Conservation (phyloP, 352 stramenopile species). For the Blastocystis hominis region DNA sequence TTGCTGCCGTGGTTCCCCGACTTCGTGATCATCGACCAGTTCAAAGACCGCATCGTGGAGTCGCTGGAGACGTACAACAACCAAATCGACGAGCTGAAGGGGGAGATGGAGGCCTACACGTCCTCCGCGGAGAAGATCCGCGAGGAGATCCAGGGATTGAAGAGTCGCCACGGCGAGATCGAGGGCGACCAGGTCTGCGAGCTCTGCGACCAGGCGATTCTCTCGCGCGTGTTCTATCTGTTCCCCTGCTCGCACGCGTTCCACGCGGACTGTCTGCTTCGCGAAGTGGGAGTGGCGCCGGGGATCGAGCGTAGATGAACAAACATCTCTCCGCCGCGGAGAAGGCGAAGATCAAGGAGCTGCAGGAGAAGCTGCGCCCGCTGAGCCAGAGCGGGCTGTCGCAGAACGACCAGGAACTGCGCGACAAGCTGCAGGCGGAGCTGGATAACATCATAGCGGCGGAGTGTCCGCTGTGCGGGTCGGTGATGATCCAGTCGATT, state of each 20-base stretch:
- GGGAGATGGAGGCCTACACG: conserved; percentile 82
- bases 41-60: conserved; percentile 85
- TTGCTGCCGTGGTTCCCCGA: conserved; percentile 85
- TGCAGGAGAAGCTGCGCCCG: conserved; percentile 75
- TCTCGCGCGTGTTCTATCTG: conserved; percentile 81
- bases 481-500: conserved; percentile 88
- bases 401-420: conserved; percentile 67
- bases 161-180: conserved; percentile 73
- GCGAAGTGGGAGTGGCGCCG: conserved; percentile 78
- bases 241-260: conserved; percentile 85
- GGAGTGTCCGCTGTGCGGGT: conserved; percentile 83
- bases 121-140: conserved; percentile 77
- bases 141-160: conserved; percentile 75
- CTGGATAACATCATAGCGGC: conserved; percentile 83
- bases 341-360: conserved; percentile 67
- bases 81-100: conserved; percentile 78
- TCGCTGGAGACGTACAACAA: conserved; percentile 79
- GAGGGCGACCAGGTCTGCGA: conserved; percentile 78
- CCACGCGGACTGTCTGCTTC: conserved; percentile 75
- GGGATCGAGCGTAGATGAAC: conserved; percentile 75
- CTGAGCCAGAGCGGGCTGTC: conserved; percentile 65
- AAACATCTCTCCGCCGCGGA: conserved; percentile 68
- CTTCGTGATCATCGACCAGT: conserved; percentile 85
- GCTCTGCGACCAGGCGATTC: conserved; percentile 74
- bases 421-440: conserved; percentile 80